These are phyloP conservation scores for Kwoniella dejecticola DNA, from an alignment of 768 basidiomycete genomes.

Conservation along the genomic window DNA sequence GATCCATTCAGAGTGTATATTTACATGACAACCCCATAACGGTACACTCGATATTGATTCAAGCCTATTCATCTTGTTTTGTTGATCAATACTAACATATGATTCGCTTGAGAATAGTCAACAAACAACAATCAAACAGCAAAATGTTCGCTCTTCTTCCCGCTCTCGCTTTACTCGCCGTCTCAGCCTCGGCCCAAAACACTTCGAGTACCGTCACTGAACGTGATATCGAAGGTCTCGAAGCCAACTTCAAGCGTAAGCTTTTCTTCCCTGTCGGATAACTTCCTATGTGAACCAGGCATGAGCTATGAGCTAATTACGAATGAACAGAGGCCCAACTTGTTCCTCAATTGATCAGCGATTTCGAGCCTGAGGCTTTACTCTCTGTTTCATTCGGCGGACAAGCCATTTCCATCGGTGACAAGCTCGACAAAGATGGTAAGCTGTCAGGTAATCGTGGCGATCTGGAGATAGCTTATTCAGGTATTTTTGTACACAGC, in stretches of 20 bases:
- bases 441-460: conserved; percentile 42
- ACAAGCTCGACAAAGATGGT: conserved; percentile 64
- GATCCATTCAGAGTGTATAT: too few relatives aligned
- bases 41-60: not conserved
- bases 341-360: conserved; percentile 65
- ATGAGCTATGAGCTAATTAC: not conserved
- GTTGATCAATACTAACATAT: not conserved
- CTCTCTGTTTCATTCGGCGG: conserved; percentile 63
- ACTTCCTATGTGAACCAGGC: not conserved
- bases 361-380: conserved; percentile 67
- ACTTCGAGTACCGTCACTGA: conserved; percentile 14
- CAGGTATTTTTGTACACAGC: conserved; percentile 57
- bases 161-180: conserved; percentile 23
- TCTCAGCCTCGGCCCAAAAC: conserved; percentile 18
- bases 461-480: not conserved
- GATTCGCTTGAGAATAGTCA: not conserved
- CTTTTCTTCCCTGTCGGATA: not conserved
- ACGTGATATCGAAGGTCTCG: conserved; percentile 15
- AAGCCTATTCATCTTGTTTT: too few relatives aligned
- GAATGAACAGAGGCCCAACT: conserved; percentile 57
- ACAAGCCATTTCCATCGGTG: conserved; percentile 64
- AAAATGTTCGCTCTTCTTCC: conserved; percentile 23
- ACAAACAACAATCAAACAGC: not conserved
- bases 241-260: conserved; percentile 32
- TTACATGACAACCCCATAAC: too few relatives aligned